Evolutionary conservation across 2,329 filamentous ascomycete genomes (phyloP).

Genomic region (Fusarium metavorans): DNA sequence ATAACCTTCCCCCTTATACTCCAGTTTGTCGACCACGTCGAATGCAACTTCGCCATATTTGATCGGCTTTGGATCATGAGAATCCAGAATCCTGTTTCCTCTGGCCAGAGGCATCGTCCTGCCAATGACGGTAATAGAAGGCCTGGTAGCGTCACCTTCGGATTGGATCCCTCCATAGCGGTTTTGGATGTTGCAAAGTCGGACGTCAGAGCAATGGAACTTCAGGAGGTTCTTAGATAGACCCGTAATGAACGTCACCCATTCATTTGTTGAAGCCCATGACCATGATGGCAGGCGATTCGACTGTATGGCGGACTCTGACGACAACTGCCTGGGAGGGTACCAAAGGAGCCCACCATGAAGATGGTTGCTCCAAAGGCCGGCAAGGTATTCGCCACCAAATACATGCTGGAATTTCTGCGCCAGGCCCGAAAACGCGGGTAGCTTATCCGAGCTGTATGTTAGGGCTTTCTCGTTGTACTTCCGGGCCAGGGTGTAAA

Average conservation of each 20-base stretch:
- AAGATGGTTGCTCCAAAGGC: neutral
- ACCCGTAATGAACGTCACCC: fast-evolving
- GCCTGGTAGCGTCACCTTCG: neutral
- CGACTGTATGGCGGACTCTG: too few species aligned
- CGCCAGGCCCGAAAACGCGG: neutral
- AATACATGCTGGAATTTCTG: neutral
- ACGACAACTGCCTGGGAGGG: fast-evolving
- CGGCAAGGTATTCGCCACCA: neutral
- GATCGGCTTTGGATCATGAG: neutral
- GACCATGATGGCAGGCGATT: neutral
- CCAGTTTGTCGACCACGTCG: too few species aligned
- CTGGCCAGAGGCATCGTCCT: neutral
- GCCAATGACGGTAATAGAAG: neutral
- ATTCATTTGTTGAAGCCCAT: neutral
- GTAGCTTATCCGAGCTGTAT: neutral
- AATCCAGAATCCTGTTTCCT: neutral
- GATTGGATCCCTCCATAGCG: neutral
- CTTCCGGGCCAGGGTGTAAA: neutral
- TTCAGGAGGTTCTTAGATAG: neutral
- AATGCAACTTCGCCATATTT: too few species aligned
- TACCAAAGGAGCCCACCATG: neutral
- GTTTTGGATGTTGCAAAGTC: neutral
- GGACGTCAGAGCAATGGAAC: neutral
- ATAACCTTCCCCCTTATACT: too few species aligned
- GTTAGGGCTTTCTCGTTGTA: neutral